Evolutionary conservation across 169 alveolate species (phyloP), one percentile per base, ranked within the genome.

Genomic region (Perkinsus olseni): DNA sequence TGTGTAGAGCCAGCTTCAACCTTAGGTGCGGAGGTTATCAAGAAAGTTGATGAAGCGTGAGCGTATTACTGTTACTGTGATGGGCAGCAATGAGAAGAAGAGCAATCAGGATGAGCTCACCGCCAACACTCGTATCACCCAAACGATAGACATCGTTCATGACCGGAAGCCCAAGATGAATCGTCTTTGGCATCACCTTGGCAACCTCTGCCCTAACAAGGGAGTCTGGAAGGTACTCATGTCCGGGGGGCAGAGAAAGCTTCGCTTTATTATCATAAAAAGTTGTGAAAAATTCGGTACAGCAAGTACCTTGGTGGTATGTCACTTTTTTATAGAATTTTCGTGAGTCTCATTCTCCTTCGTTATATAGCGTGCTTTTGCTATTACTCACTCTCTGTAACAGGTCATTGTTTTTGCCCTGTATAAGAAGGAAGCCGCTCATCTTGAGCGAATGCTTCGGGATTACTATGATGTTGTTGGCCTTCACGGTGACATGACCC

Each of bases 331-430:
- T n/a, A n/a, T n/a, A n/a, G n/a, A n/a, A n/a, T n/a, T n/a, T n/a
- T n/a, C n/a, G n/a, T n/a, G n/a, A n/a, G n/a, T n/a, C n/a, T n/a
- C n/a, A n/a, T n/a, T n/a, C n/a, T n/a, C n/a, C n/a, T n/a, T n/a
- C n/a, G n/a, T n/a, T n/a, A n/a, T n/a, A n/a, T n/a, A n/a, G n/a
- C 93, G 98, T 98, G 0, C 98, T 97, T 92, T 98, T 96, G 39
- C 94, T 98, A 17, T 94, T 91, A 50, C 94, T 94, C 24, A 93
- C 82, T 82, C 31, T 92, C 92, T 92, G 94, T 93, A 28, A 48
- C 45, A 92, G 94, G 95, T 13, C 94, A 95, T 93, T 94, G 95
- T 38, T 95, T 96, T n/a, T 93, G 97, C 82, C 96, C 96, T 31
- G 96, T 97, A 92, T 98, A 97, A 94, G 98, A 98, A 6, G 98